A percentile compares a stretch with the other conserved stretches of the same genome.
These are phyloP conservation scores for Sporormia fimetaria DNA, from an alignment of 495 filamentous ascomycete species.

Conservation along the genomic window DNA sequence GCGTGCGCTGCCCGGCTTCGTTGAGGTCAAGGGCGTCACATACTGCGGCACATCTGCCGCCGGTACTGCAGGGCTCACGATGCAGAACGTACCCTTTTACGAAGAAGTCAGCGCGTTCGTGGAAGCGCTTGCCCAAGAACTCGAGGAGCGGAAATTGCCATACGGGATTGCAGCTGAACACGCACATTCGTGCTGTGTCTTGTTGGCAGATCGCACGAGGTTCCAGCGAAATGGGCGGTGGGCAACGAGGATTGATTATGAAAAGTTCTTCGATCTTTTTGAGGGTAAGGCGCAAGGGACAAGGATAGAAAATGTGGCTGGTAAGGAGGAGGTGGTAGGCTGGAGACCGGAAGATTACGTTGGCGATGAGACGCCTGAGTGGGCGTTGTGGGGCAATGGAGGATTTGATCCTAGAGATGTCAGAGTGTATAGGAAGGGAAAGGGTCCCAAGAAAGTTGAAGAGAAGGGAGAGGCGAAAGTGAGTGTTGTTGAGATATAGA, in stretches of 20 bases:
- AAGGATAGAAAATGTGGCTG: slow-evolving; percentile 72
- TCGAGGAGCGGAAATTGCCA: slow-evolving; percentile 53
- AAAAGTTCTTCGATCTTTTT: slow-evolving; percentile 73
- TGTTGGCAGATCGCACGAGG: slow-evolving; percentile 61
- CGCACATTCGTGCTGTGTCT: slow-evolving; percentile 82
- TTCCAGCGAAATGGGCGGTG: slow-evolving; percentile 68
- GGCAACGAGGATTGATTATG: slow-evolving; percentile 87
- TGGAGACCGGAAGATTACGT: slow-evolving; percentile 89
- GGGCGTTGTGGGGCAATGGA: slow-evolving; percentile 88
- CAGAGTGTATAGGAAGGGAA: slow-evolving; percentile 73
- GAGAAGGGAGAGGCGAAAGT: slow-evolving; percentile 1
- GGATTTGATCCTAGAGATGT: slow-evolving; percentile 87
- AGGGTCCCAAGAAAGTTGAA: slow-evolving; percentile 47
- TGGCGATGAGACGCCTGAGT: slow-evolving; percentile 69
- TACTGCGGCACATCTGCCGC: slow-evolving; percentile 85
- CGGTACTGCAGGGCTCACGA: slow-evolving; percentile 70
- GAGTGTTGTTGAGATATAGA: neutral
- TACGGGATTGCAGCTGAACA: slow-evolving; percentile 95
- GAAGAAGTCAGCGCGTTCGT: slow-evolving; percentile 77
- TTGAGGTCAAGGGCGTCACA: slow-evolving; percentile 93
- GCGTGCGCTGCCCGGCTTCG: slow-evolving; percentile 72
- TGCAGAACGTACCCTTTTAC: slow-evolving; percentile 95
- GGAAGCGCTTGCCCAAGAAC: slow-evolving; percentile 51
- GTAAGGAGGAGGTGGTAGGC: slow-evolving; percentile 51
- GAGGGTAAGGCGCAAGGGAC: slow-evolving; percentile 58